These are phyloP conservation scores for Chrysochromulina tobinii DNA, from an alignment of 78 protist genomes.

Conservation along the genomic window DNA sequence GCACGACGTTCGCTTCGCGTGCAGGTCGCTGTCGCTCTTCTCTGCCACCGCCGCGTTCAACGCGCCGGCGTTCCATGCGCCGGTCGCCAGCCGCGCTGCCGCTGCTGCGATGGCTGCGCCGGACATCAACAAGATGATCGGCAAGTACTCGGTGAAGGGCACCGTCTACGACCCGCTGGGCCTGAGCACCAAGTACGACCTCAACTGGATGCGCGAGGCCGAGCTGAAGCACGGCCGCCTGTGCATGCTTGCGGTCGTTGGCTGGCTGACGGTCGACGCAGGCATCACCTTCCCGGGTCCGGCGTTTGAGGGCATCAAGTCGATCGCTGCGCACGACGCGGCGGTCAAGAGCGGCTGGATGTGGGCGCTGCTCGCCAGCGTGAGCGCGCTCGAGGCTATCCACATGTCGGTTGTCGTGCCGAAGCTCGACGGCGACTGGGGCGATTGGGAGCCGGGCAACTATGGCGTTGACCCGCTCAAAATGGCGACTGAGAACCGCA, in stretches of 20 bases:
- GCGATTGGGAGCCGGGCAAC: background rate
- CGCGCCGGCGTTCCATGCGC: too few species aligned
- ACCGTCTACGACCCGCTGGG: slow-evolving; percentile 33
- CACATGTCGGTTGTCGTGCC: background rate
- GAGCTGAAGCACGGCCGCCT: slow-evolving; percentile 51
- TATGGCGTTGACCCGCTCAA: background rate
- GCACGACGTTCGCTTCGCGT: too few species aligned
- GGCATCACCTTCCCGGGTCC: background rate
- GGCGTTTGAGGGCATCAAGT: background rate
- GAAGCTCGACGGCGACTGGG: background rate
- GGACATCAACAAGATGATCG: background rate
- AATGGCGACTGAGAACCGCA: background rate
- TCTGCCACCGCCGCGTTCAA: too few species aligned
- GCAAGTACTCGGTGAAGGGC: background rate
- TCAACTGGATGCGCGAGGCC: slow-evolving; percentile 40
- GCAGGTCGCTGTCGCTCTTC: too few species aligned
- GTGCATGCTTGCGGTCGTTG: slow-evolving; percentile 30
- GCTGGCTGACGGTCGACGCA: background rate
- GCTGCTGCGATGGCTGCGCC: too few species aligned
- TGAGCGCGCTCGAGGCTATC: background rate
- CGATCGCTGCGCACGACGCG: background rate
- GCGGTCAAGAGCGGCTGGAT: background rate
- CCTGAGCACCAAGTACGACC: background rate
- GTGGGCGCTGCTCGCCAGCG: background rate
- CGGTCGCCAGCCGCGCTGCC: too few species aligned